Conservation (phyloP, 2,329 filamentous ascomycete species). For the Gaeumannomyces tritici region DNA sequence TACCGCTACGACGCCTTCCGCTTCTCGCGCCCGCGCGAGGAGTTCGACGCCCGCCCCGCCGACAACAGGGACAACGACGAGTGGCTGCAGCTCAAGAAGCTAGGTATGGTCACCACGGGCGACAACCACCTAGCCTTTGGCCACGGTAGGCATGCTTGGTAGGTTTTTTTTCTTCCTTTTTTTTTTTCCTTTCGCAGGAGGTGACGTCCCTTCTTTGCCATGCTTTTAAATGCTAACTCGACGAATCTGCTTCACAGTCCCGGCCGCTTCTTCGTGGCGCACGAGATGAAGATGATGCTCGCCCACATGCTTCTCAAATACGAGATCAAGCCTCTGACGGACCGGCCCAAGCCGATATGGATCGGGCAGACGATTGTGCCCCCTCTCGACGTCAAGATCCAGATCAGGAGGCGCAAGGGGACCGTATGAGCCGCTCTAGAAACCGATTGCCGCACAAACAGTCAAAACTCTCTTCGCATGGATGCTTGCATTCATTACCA, state of each 20-base stretch:
- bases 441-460: neutral
- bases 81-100: constrained; percentile 24
- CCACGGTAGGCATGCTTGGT: constrained; percentile 44
- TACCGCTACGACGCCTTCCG: constrained; percentile 37
- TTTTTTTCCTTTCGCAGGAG: too few species aligned
- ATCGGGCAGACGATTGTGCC: constrained; percentile 33
- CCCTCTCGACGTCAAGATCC: constrained; percentile 19
- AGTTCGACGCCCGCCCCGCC: constrained; percentile 18
- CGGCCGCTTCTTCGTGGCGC: constrained; percentile 45
- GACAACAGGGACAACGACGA: constrained; percentile 19
- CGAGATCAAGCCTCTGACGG: constrained; percentile 32
- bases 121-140: constrained; percentile 43
- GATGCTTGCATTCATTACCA: neutral
- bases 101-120: constrained; percentile 44
- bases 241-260: constrained; percentile 21
- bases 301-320: constrained; percentile 41
- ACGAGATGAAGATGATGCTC: constrained; percentile 46
- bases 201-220: too few species aligned
- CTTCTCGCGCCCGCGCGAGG: constrained; percentile 32
- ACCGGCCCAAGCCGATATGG: constrained; percentile 30
- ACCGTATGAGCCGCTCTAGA: neutral
- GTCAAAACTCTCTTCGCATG: neutral
- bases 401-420: constrained; percentile 17
- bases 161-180: constrained; percentile 7
- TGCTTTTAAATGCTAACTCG: constrained; percentile 3